Conservation (phyloP, 2,329 filamentous ascomycete genomes). For the Xylariaceae sp. region DNA sequence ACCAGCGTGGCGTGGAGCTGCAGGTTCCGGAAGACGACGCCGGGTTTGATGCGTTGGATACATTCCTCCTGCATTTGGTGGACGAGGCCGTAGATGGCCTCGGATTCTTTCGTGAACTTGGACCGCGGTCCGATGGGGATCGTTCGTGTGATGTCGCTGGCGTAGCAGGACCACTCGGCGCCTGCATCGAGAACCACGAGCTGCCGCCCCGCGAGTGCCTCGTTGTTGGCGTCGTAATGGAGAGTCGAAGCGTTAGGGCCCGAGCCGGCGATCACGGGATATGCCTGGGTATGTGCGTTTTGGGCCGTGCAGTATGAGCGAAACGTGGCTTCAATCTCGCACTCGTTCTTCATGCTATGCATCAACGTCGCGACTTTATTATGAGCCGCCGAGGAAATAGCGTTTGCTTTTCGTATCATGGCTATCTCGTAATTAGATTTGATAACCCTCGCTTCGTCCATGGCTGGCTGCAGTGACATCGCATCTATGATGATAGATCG, state of each 20-base stretch:
- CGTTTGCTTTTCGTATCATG: conserved; percentile 79
- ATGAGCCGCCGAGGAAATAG: conserved; percentile 78
- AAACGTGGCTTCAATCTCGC: conserved; percentile 81
- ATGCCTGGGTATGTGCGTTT: conserved; percentile 78
- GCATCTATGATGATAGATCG: conserved; percentile 48
- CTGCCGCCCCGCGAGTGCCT: conserved; percentile 68
- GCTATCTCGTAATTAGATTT: conserved; percentile 87
- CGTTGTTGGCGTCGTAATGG: conserved; percentile 84
- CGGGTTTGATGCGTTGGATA: conserved; percentile 69
- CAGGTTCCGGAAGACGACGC: conserved; percentile 70
- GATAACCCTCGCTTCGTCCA: conserved; percentile 78
- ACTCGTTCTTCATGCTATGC: conserved; percentile 70
- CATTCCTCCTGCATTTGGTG: conserved; percentile 78
- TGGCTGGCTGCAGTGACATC: conserved; percentile 64
- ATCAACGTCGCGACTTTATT: conserved; percentile 69
- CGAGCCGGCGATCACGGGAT: conserved; percentile 84
- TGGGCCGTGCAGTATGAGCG: conserved; percentile 70
- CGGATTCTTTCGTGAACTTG: conserved; percentile 67
- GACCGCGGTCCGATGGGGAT: conserved; percentile 65
- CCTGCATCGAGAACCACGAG: conserved; percentile 86
- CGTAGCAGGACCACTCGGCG: conserved; percentile 83
- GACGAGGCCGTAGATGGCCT: conserved; percentile 76
- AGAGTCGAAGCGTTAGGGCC: conserved; percentile 82
- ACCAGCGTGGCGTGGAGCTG: conserved; percentile 74
- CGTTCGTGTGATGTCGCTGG: conserved; percentile 86